Evolutionary conservation across 345 rosid species (phyloP).

Genomic region (Bruguiera gymnorhiza): DNA sequence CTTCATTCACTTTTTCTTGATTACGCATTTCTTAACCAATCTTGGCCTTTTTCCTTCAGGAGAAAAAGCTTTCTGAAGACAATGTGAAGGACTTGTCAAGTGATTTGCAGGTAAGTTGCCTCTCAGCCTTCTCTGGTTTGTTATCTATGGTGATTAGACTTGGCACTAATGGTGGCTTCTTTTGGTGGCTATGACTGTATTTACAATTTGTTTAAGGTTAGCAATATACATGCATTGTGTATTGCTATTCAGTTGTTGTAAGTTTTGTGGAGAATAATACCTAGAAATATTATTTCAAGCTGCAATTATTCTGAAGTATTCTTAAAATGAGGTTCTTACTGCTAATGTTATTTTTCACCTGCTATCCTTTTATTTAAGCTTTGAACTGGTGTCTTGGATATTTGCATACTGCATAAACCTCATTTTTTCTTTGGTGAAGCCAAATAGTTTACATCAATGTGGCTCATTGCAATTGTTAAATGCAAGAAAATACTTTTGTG

Average conservation of each 20-base stretch:
- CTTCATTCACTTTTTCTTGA: background rate
- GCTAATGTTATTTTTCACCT: too few relatives aligned
- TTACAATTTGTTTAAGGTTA: background rate
- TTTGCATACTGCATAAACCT: background rate
- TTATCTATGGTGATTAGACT: background rate
- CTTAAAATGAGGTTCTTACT: too few relatives aligned
- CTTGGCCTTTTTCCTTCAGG: slow-evolving; percentile 36
- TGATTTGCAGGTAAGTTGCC: slow-evolving; percentile 71
- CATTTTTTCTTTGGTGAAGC: background rate
- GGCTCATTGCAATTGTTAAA: background rate
- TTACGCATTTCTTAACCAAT: slow-evolving; percentile 10
- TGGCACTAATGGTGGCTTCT: background rate
- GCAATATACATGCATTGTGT: too few relatives aligned
- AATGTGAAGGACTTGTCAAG: slow-evolving; percentile 84
- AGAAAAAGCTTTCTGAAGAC: slow-evolving; percentile 97
- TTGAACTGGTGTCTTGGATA: background rate
- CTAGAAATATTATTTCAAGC: too few relatives aligned
- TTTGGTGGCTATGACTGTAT: background rate
- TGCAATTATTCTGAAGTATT: too few relatives aligned
- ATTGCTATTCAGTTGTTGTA: too few relatives aligned
- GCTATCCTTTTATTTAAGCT: too few relatives aligned
- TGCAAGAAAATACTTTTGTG: background rate
- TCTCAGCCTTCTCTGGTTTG: background rate
- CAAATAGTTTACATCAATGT: background rate
- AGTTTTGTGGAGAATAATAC: too few relatives aligned